Conservation (phyloP, 2,329 filamentous ascomycete genomes). For the Hypocreales sp. region DNA sequence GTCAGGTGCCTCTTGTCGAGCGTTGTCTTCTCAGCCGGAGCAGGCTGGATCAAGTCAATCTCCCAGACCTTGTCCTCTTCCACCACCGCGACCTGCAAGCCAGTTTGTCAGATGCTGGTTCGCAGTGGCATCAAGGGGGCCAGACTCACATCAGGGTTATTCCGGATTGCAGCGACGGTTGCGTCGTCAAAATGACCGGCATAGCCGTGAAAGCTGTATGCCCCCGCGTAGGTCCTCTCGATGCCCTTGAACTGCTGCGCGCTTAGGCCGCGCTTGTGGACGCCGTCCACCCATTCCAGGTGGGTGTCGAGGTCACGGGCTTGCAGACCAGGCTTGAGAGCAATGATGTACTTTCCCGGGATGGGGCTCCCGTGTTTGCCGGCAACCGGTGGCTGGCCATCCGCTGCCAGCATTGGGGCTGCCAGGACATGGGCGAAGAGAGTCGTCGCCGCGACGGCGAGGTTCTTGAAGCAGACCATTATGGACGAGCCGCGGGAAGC, state of each 20-base stretch:
- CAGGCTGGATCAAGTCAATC: conserved; percentile 9
- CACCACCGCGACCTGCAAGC: conserved; percentile 12
- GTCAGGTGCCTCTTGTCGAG: conserved; percentile 12
- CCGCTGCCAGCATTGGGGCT: conserved; percentile 8
- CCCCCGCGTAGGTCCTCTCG: conserved; percentile 14
- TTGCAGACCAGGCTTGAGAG: conserved; percentile 37
- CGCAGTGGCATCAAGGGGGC: too few species aligned
- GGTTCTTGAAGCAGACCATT: conserved; percentile 15
- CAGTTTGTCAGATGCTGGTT: neutral
- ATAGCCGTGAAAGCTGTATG: conserved; percentile 22
- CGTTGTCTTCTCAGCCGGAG: conserved; percentile 1
- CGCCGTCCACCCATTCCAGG: conserved; percentile 30
- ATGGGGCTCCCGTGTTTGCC: conserved; percentile 10
- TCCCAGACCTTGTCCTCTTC: conserved; percentile 15
- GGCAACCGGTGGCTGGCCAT: conserved; percentile 1
- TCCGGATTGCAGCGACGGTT: conserved; percentile 24
- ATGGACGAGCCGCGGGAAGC: conserved; percentile 4
- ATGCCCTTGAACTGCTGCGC: conserved; percentile 25
- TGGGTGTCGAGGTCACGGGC: conserved; percentile 29
- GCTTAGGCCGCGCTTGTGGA: conserved; percentile 37
- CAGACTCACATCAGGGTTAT: conserved; percentile 23
- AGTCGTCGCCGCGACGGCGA: conserved; percentile 10
- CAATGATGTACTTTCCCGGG: conserved; percentile 40
- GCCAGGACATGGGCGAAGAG: conserved; percentile 9
- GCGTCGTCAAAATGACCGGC: conserved; percentile 24